Percentiles rank a stretch among this genome's conserved stretches.
Conservation (phyloP, 169 alveolate species). For the Ichthyophthirius multifiliis region DNA sequence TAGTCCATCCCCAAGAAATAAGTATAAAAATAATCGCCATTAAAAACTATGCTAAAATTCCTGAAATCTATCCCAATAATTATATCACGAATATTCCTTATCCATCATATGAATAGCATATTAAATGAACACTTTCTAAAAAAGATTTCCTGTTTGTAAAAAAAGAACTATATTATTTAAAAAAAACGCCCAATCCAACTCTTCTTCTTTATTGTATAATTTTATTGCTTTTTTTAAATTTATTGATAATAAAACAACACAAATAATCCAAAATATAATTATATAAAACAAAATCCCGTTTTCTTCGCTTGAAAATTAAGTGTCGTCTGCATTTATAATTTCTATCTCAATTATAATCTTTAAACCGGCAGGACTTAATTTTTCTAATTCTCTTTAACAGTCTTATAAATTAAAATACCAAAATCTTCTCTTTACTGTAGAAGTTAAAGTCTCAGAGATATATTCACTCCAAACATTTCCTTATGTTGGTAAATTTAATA, state of each 20-base stretch:
- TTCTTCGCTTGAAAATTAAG: constrained; percentile 14
- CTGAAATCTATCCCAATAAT: background rate
- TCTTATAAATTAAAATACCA: background rate
- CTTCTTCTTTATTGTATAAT: background rate
- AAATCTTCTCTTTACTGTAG: background rate
- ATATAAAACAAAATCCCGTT: background rate
- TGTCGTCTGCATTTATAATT: background rate
- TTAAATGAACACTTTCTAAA: background rate
- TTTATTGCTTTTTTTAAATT: background rate
- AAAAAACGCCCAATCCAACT: constrained; percentile 8
- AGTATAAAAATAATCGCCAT: background rate
- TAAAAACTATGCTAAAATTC: background rate
- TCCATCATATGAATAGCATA: background rate
- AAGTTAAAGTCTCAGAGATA: background rate
- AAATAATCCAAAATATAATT: background rate
- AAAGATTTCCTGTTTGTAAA: background rate
- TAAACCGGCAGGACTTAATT: background rate
- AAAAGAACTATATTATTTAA: background rate
- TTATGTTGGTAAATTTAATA: background rate
- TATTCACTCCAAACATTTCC: background rate
- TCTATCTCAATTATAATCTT: background rate
- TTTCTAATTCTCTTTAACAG: background rate
- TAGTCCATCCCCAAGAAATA: constrained; percentile 13
- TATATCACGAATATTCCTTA: background rate
- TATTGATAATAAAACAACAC: background rate